Base-by-base conservation (phyloP, 148 eudicot genomes). In the Pharnaceum exiguum region DNA sequence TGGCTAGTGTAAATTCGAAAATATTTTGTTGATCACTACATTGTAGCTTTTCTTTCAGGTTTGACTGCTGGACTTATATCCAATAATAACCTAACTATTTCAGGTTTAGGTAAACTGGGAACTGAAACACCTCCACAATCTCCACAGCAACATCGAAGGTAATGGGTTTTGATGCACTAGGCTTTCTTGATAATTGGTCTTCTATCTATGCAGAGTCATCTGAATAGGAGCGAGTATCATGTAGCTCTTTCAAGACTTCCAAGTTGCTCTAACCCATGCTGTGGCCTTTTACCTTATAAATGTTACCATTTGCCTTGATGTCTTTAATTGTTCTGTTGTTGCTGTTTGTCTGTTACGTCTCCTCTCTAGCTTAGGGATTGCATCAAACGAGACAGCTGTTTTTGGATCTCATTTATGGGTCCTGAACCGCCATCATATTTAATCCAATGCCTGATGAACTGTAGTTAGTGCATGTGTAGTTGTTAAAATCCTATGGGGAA, bases 51-150 rank as follows among this genome's bases (percentile, higher is more conserved):
- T 37, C 56, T 57, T 15, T 12, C 33, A 7, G 28, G 15, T 12
- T 37, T 10, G 6, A 18, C 7, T 45, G 48, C 25, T 35, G 13
- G 27, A 33, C 42, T 4, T 52, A 17, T 45, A 35, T 15, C 9
- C 8, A 50, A 21, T 40, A 59, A 6, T 57, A 65, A 37, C 16
- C 38, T 33, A 8, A 19, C 27, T 31, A 9, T 37, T 53, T 63
- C 74, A 88, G 96, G 96, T 72, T 69, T 88, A 70, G 96, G 96
- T 42, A 57, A 76, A 63, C 73, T 88, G 55, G 84, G 68, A 40
- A 65, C 74, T 21, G 71, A 82, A 80, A 88, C 96, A 35, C 96
- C 90, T 22, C 77, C 75, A 59, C 90, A 79, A 63, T 88, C 96
- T 55, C 96, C 96, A 39, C 71, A 68, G 30, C 74, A 37, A 49